Evolutionary conservation across 1,284 basidiomycete species (phyloP).

Genomic region (Xerocomus minutiporus): DNA sequence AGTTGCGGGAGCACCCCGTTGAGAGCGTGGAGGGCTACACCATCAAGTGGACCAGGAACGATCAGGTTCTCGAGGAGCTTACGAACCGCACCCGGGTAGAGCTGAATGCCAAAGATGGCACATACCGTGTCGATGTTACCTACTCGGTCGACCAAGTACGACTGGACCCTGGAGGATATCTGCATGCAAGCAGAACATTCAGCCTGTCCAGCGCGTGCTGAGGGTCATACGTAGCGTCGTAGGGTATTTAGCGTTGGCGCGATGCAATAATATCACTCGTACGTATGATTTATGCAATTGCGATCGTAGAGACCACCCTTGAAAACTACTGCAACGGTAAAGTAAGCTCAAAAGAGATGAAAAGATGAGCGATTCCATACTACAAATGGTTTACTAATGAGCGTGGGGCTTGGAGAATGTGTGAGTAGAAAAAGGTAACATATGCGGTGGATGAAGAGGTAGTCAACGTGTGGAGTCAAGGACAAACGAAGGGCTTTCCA

Average conservation of each 20-base stretch:
- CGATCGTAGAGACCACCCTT: conserved; percentile 7
- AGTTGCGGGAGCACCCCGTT: conserved; percentile 43
- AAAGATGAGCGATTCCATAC: conserved; percentile 25
- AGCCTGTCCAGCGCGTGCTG: conserved; percentile 6
- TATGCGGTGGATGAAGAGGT: conserved; percentile 14
- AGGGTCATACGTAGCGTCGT: no score
- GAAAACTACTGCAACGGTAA: conserved; percentile 23
- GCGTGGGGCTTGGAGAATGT: conserved; percentile 15
- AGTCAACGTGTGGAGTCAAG: conserved; percentile 12
- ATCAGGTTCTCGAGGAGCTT: conserved; percentile 38
- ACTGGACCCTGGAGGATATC: conserved; percentile 38
- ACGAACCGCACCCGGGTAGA: conserved; percentile 47
- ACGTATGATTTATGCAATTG: conserved; percentile 16
- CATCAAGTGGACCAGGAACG: conserved; percentile 52
- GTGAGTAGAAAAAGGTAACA: conserved; percentile 8
- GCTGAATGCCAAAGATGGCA: conserved; percentile 35
- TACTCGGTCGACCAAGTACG: conserved; percentile 58
- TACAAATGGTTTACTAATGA: conserved; percentile 27
- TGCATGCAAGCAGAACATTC: conserved; percentile 22
- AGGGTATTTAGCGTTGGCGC: neutral
- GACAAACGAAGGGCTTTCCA: conserved; percentile 18
- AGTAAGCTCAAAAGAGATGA: conserved; percentile 16
- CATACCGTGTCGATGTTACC: conserved; percentile 44
- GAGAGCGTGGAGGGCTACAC: conserved; percentile 46
- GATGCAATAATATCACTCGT: conserved; percentile 7